These are phyloP conservation scores for Aspergillus transmontanensis DNA, from an alignment of 2,329 filamentous ascomycete species.

Conservation along the genomic window DNA sequence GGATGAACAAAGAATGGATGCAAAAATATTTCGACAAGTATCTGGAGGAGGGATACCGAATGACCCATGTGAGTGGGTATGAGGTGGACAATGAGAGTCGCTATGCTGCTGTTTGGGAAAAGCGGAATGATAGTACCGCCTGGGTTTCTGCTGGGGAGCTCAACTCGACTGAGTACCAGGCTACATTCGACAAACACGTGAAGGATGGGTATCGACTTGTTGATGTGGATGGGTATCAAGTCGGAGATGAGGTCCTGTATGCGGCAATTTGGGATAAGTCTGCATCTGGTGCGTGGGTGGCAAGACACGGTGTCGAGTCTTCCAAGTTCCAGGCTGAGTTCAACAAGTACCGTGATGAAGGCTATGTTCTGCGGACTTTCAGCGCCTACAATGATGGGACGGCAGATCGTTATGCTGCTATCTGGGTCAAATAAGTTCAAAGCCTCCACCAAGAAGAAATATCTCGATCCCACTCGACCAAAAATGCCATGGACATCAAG, in stretches of 20 bases:
- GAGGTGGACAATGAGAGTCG: constrained; percentile 12
- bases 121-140: constrained; percentile 1
- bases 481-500: too few species aligned
- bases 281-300: constrained; percentile 16
- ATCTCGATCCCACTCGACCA: too few species aligned
- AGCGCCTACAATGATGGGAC: constrained; percentile 14
- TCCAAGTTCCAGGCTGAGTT: constrained; percentile 13
- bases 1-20: constrained; percentile 7
- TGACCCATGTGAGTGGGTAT: constrained; percentile 17
- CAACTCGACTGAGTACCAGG: constrained; percentile 11
- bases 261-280: constrained; percentile 17
- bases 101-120: constrained; percentile 19
- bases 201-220: constrained; percentile 14
- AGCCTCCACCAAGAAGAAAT: background rate
- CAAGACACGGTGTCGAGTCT: constrained; percentile 14
- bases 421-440: constrained; percentile 10
- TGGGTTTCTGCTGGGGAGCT: constrained; percentile 9
- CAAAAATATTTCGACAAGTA: constrained; percentile 12
- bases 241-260: constrained; percentile 12
- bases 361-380: constrained; percentile 16
- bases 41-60: constrained; percentile 10
- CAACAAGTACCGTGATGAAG: constrained; percentile 12
- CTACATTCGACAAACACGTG: constrained; percentile 11
- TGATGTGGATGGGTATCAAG: constrained; percentile 12
- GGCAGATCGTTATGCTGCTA: constrained; percentile 14